phyloP scores from a whole-genome alignment of 2,329 filamentous ascomycete genomes.

The Colletotrichum sp. region DNA sequence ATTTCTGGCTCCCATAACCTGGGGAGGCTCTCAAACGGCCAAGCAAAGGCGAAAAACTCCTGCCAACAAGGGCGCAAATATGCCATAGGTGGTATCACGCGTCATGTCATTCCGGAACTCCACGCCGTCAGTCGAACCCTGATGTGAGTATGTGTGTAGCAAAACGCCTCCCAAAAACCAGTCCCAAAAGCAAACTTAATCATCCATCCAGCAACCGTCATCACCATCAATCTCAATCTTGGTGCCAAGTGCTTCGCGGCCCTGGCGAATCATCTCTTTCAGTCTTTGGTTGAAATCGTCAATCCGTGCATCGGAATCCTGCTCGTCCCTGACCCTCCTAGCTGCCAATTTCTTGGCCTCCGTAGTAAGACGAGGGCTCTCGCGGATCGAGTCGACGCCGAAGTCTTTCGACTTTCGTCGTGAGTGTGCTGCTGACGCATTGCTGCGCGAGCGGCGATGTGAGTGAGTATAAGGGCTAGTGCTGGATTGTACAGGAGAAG shows the following conservation, averaged over 20 bases:
- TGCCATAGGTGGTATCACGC: constrained; percentile 14
- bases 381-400: constrained; percentile 27
- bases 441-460: constrained; percentile 52
- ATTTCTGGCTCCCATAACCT: background rate
- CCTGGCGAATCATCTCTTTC: constrained; percentile 87
- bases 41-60: background rate
- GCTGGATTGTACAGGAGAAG: constrained; percentile 20
- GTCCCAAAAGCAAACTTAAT: constrained; percentile 22
- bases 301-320: constrained; percentile 80
- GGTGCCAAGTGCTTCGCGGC: constrained; percentile 82
- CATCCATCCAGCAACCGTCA: constrained; percentile 46
- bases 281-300: constrained; percentile 80
- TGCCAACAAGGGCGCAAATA: background rate
- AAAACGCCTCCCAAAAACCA: background rate
- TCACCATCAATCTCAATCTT: constrained; percentile 67
- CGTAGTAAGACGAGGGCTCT: constrained; percentile 58
- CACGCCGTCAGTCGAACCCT: background rate
- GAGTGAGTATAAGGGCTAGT: constrained; percentile 21
- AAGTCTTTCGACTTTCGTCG: constrained; percentile 27
- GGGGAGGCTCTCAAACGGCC: background rate
- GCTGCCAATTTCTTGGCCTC: constrained; percentile 79
- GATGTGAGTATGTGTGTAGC: background rate
- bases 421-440: constrained; percentile 44
- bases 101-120: constrained; percentile 6
- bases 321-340: constrained; percentile 74